These are phyloP conservation scores for Chlamydomonas schloesseri DNA, from an alignment of 139 green algal genomes.

Conservation along the genomic window DNA sequence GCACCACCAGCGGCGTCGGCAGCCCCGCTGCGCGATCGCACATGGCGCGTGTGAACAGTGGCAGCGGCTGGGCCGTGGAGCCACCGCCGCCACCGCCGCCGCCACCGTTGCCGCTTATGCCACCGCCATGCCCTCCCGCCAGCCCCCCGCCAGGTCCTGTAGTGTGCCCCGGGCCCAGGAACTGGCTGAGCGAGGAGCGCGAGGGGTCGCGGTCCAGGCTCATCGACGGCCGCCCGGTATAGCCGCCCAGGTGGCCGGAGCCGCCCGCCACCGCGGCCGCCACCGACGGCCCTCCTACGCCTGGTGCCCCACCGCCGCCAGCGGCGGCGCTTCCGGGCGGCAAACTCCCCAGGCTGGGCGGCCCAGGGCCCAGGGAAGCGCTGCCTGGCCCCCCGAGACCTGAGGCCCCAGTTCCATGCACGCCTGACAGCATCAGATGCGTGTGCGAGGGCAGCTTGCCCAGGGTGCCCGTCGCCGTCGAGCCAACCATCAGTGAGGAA, in stretches of 20 bases:
- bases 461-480: too few species aligned
- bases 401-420: too few species aligned
- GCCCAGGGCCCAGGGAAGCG: too few species aligned
- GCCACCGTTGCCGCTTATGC: too few species aligned
- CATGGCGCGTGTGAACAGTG: not conserved
- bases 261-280: not conserved
- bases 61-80: not conserved
- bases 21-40: not conserved
- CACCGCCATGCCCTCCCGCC: not conserved
- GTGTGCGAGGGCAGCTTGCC: too few species aligned
- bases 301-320: not conserved
- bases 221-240: not conserved
- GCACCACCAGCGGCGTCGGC: not conserved
- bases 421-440: too few species aligned
- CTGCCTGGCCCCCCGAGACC: too few species aligned
- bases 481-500: too few species aligned
- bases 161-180: too few species aligned
- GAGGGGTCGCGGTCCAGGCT: not conserved
- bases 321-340: not conserved
- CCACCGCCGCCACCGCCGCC: not conserved
- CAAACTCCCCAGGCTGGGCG: not conserved
- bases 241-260: not conserved
- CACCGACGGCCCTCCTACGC: not conserved
- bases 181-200: not conserved
- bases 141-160: not conserved